Conservation (phyloP, 2,329 filamentous ascomycete species). For the Trichoderma sp. region DNA sequence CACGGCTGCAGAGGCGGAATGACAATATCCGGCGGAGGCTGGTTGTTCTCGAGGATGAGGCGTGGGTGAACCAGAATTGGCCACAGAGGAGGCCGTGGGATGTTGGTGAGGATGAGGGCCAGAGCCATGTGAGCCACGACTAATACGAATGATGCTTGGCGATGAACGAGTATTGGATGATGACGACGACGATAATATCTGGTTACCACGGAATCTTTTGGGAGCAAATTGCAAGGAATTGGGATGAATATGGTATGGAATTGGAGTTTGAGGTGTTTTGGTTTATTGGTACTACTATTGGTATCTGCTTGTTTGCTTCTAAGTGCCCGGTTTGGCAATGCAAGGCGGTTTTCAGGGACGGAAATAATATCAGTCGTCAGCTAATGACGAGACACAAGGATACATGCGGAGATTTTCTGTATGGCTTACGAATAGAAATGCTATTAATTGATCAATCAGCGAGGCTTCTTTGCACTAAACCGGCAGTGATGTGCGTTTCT, state of each 20-base stretch:
- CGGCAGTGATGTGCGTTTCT: neutral
- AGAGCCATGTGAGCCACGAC: neutral
- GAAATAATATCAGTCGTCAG: neutral
- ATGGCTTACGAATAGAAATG: neutral
- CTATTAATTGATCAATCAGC: neutral
- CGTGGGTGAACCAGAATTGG: conserved; percentile 7
- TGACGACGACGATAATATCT: neutral
- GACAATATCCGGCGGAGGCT: neutral
- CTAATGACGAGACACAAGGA: neutral
- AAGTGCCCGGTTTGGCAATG: neutral
- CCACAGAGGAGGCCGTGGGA: conserved; percentile 10
- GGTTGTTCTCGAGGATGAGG: neutral
- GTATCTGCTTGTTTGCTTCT: neutral
- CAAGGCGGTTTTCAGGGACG: neutral
- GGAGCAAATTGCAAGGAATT: neutral
- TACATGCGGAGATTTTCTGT: neutral
- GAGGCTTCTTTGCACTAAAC: neutral
- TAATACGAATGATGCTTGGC: neutral
- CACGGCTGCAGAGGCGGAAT: conserved; percentile 17
- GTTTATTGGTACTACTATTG: neutral
- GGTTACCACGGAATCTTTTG: neutral
- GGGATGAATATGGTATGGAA: neutral
- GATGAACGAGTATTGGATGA: neutral
- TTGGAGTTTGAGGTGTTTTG: neutral
- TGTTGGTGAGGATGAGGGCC: neutral